Evolutionary conservation across 345 rosid genomes (phyloP), one percentile per base, ranked within the genome.

Genomic region (Firmiana major): DNA sequence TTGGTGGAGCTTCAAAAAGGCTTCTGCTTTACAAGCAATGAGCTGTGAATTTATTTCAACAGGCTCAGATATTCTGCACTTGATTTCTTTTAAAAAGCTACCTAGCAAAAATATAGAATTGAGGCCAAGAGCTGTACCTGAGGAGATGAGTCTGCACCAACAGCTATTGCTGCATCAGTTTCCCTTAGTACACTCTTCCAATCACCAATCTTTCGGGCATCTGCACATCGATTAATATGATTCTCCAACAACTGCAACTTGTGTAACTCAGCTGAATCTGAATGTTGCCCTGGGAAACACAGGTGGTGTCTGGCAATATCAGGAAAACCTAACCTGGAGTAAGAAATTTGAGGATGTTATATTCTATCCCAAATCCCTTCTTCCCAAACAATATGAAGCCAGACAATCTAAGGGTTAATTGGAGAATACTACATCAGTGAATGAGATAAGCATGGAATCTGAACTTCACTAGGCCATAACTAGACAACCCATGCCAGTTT

Each of bases 1-100:
- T 78, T 80, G 88, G 77, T 91, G 94, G 73, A 93, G 97, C 92
- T 89, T 92, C 79, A 93, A 79, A 80, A 85, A 76, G 69, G 99
- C 99, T 79, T 96, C 99, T 34, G 90, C 97, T 87, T 89, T 96
- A 83, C 94, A 88, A 78, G 95, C 94, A 81, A 90, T 64, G 74
- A 93, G 92, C 99, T 96, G 97, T 76, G 82, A 83, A 77, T 80
- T 43, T 77, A 87, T 79, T 55, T 26, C 22, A 59, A 34, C n/a
- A 73, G 58, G 71, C 80, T 84, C 28, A 79, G 78, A 26, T 46
- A 62, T 66, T 22, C 76, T 11, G 66, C 71, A 74, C 51, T 71
- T 16, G 66, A 58, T 55, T 46, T 48, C 67, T 38, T 31, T 1
- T 19, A 10, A 45, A 51, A 11, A 51, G 3, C 16, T 71, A 51